Evolutionary conservation across 768 basidiomycete species (phyloP), one percentile per base, ranked within the genome.

Genomic region (Trametopsis cervina): DNA sequence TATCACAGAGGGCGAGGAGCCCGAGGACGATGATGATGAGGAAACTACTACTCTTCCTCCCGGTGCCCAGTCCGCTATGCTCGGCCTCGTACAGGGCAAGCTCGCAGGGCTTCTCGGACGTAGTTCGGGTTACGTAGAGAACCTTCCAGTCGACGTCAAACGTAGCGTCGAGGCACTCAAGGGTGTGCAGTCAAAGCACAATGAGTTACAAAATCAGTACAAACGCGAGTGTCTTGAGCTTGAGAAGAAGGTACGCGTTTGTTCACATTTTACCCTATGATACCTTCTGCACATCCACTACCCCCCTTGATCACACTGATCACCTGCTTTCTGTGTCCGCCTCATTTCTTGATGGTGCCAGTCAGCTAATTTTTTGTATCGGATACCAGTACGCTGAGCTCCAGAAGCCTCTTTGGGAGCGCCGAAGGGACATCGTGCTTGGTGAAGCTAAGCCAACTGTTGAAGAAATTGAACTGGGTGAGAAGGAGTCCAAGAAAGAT

Each of bases 111-210:
- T 99, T 29, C 70, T 97, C 54, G 95, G 95, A 42, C 84, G 83
- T 66, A 90, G 89, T 62, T 94, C 90, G 12, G 93, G 93, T 12
- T 99, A 99, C 71, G 80, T 99, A 70, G 92, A 97, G 70, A 75
- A 73, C 58, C 78, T 98, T 43, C 87, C 93, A 10, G 68, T 75
- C 40, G 80, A 85, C 38, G 81, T 94, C 60, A 88, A 88, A 70
- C 73, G 81, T 66, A 87, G 82, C 59, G 69, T 99, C 58, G 89
- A 94, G 69, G 95, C 83, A 13, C 74, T 99, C 62, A 95, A 96
- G 66, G 95, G 94, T 44, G 76, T 99, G 38, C 95, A 97, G 67
- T 81, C 81, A 58, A 84, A 91, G 70, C 92, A 96, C 66, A 81
- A 83, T 56, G 85, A 90, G 58, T 76, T 97, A 38, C 91, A 96